Conservation (phyloP, 2,329 filamentous ascomycete genomes). For the Dryadomyces sulphureus region DNA sequence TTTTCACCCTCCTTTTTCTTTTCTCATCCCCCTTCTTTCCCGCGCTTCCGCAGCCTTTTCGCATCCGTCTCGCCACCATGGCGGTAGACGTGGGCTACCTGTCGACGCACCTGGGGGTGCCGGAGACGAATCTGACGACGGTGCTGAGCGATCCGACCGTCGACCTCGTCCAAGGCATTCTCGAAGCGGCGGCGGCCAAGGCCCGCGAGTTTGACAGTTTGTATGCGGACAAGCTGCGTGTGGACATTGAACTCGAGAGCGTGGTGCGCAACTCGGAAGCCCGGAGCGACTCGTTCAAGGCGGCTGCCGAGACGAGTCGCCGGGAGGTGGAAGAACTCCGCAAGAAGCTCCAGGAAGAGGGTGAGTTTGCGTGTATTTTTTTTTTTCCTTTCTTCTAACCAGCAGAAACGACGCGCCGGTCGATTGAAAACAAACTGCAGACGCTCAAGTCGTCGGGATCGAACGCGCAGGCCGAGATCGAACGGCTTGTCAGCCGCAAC, state of each 20-base stretch:
- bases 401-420: constrained; percentile 59
- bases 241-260: constrained; percentile 88
- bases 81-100: constrained; percentile 60
- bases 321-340: constrained; percentile 73
- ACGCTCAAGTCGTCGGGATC: constrained; percentile 60
- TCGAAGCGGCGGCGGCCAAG: constrained; percentile 62
- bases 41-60: not conserved
- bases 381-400: not conserved
- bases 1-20: not conserved
- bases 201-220: constrained; percentile 71
- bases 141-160: constrained; percentile 55
- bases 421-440: constrained; percentile 70
- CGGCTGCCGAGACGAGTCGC: constrained; percentile 66
- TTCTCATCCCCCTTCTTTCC: not conserved
- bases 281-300: constrained; percentile 68
- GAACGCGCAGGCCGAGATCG: constrained; percentile 59
- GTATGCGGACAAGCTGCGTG: constrained; percentile 73
- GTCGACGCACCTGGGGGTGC: constrained; percentile 54
- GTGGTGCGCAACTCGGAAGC: constrained; percentile 71
- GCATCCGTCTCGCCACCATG: constrained; percentile 26
- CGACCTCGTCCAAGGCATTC: constrained; percentile 61
- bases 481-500: constrained; percentile 68
- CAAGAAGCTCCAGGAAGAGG: constrained; percentile 68
- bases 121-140: constrained; percentile 46
- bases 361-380: constrained; percentile 30